Evolutionary conservation across 2,329 filamentous ascomycete genomes (phyloP), one percentile per base, ranked within the genome.

Genomic region (Colletotrichum navitas): DNA sequence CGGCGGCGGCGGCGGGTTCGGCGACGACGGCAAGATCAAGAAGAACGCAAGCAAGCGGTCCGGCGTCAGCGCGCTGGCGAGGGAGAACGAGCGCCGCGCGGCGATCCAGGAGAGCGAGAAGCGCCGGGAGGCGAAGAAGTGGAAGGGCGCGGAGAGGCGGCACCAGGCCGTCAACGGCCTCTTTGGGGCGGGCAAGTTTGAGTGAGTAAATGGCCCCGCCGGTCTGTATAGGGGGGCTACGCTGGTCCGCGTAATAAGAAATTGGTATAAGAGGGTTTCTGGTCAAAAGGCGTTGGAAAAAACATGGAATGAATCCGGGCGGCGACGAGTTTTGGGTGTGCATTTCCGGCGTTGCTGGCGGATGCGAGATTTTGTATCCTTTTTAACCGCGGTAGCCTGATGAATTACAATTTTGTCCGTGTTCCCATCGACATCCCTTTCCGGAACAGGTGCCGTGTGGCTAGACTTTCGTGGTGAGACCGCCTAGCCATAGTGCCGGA

Each of bases 41-140:
- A 90, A 88, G 81, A 88, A 83, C 11, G 89, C 88, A 2, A 85
- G 87, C 66, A 90, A 89, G 83, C 84, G 84, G 76, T 90, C 88
- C 36, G 89, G 89, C 26, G 83, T 92, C 71, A 87, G 88, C 76
- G 89, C 86, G 72, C 89, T 91, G 74, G 88, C 88, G 11, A 82
- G 89, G 36, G 88, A 90, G 80, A 89, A 82, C 63, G 89, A 91
- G 78, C 83, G 87, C 64, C 81, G 83, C 62, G 87, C 87, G 18
- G 84, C 84, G 72, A 77, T 91, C 61, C 83, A 85, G 41, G 87
- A 91, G 80, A 86, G 80, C 59, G 89, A 91, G 81, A 84, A 84
- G 77, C 83, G 87, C 77, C 84, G 89, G 72, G 86, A 90, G 82
- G 85, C 85, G 78, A 88, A 82, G 79, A 88, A 88, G 82, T 84